phyloP scores from a whole-genome alignment of 352 stramenopile genomes.

The Pythium oligandrum region DNA sequence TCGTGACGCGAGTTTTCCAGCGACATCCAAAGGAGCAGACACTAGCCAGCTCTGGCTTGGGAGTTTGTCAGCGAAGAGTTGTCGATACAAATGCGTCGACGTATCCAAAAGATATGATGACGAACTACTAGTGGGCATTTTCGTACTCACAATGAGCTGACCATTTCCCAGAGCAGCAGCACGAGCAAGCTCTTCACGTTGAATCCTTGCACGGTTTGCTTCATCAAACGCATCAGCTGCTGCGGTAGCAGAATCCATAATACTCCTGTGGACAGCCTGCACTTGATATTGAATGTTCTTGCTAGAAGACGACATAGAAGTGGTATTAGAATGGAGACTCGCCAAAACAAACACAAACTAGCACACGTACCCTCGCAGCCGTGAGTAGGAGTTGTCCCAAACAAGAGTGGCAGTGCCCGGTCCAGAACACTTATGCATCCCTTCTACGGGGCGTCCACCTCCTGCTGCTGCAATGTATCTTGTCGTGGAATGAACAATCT shows the following conservation, averaged over 20 bases:
- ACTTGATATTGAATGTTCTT: slow-evolving; percentile 79
- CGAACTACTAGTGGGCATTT: background rate
- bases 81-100: slow-evolving; percentile 31
- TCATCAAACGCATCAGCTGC: slow-evolving; percentile 73
- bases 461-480: slow-evolving; percentile 43
- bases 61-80: slow-evolving; percentile 43
- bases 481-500: slow-evolving; percentile 60
- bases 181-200: slow-evolving; percentile 14
- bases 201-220: slow-evolving; percentile 41
- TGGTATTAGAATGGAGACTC: no score
- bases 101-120: slow-evolving; percentile 33
- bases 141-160: no score
- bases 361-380: slow-evolving; percentile 45
- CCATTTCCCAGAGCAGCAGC: background rate
- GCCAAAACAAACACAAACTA: no score
- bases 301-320: slow-evolving; percentile 16
- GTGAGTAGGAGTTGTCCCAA: slow-evolving; percentile 84
- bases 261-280: slow-evolving; percentile 55
- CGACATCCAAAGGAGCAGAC: slow-evolving; percentile 54
- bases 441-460: slow-evolving; percentile 52
- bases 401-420: slow-evolving; percentile 53
- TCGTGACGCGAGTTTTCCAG: slow-evolving; percentile 51
- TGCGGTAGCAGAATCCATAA: slow-evolving; percentile 67
- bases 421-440: slow-evolving; percentile 52
- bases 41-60: slow-evolving; percentile 62